Percentiles rank a stretch among this genome's conserved stretches.
Evolutionary conservation across 2,329 filamentous ascomycete genomes (phyloP).

Genomic region (Fusarium xyrophilum): DNA sequence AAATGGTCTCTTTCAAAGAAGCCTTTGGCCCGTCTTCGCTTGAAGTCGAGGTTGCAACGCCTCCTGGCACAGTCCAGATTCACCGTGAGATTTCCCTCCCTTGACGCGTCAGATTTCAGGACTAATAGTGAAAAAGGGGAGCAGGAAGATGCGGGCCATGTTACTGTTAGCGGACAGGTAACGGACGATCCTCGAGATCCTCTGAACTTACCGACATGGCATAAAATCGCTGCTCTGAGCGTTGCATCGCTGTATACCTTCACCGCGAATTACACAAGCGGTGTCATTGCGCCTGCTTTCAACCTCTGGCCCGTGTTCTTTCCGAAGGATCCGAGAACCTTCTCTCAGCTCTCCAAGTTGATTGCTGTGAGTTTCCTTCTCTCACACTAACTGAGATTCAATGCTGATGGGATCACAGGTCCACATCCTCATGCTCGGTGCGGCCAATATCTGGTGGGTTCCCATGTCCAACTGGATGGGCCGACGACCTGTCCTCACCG

Average conservation of each 20-base stretch:
- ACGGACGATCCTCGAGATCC: slow-evolving; percentile 47
- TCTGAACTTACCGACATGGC: slow-evolving; percentile 46
- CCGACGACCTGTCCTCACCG: slow-evolving; percentile 43
- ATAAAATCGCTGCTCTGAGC: slow-evolving; percentile 42
- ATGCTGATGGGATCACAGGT: slow-evolving; percentile 31
- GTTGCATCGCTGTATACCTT: slow-evolving; percentile 46
- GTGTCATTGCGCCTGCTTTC: slow-evolving; percentile 45
- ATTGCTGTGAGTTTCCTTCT: slow-evolving; percentile 37
- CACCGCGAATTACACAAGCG: slow-evolving; percentile 44
- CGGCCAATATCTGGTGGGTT: slow-evolving; percentile 48
- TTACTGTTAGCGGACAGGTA: accelerated
- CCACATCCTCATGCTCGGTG: slow-evolving; percentile 46
- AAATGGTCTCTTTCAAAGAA: slow-evolving; percentile 16
- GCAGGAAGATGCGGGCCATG: background rate
- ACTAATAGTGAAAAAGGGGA: slow-evolving; percentile 4
- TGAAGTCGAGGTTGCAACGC: slow-evolving; percentile 20
- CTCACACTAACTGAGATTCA: accelerated
- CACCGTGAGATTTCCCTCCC: background rate
- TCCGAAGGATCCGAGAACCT: slow-evolving; percentile 34
- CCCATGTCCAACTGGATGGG: slow-evolving; percentile 48
- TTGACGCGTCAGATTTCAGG: accelerated
- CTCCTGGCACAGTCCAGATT: slow-evolving; percentile 19
- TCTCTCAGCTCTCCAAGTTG: slow-evolving; percentile 41
- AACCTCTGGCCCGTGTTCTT: slow-evolving; percentile 44
- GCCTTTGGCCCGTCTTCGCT: slow-evolving; percentile 10